phyloP scores from a whole-genome alignment of 2,329 filamentous ascomycete species.

The Cladosporium sp. region DNA sequence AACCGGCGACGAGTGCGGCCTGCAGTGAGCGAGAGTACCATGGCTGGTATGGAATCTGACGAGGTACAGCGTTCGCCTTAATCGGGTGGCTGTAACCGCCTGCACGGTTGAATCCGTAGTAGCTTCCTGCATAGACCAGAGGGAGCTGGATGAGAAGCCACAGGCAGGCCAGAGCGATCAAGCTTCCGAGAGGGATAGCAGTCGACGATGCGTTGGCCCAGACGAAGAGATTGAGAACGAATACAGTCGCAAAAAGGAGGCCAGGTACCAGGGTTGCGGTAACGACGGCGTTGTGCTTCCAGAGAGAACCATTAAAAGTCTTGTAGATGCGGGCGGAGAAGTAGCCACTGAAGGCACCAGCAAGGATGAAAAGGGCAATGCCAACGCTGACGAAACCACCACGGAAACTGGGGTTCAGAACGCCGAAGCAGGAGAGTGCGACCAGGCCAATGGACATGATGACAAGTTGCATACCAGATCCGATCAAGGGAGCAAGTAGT shows the following conservation, averaged over 20 bases:
- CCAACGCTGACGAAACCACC: constrained; percentile 84
- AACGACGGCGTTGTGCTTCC: constrained; percentile 67
- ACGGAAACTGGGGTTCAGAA: constrained; percentile 83
- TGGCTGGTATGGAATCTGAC: constrained; percentile 68
- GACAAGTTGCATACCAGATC: constrained; percentile 80
- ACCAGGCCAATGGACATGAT: constrained; percentile 71
- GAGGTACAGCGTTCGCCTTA: constrained; percentile 65
- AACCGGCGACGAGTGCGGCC: constrained; percentile 65
- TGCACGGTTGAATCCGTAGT: constrained; percentile 66
- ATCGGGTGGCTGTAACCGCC: constrained; percentile 76
- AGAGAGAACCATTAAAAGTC: constrained; percentile 72
- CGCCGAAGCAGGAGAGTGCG: constrained; percentile 60
- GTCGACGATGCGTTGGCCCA: constrained; percentile 88
- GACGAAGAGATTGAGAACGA: constrained; percentile 81
- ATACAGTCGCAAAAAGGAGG: constrained; percentile 67
- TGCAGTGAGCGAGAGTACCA: constrained; percentile 69
- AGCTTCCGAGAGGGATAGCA: constrained; percentile 75
- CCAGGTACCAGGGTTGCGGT: constrained; percentile 78
- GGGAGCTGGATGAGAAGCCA: constrained; percentile 86
- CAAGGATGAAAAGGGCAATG: constrained; percentile 76
- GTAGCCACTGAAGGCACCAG: constrained; percentile 80
- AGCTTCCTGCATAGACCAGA: constrained; percentile 75
- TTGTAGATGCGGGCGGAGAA: constrained; percentile 80
- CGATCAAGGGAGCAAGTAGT: constrained; percentile 73
- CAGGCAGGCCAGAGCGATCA: constrained; percentile 66